Conservation (phyloP, 257 asterid species). For the Solanum neorickii region DNA sequence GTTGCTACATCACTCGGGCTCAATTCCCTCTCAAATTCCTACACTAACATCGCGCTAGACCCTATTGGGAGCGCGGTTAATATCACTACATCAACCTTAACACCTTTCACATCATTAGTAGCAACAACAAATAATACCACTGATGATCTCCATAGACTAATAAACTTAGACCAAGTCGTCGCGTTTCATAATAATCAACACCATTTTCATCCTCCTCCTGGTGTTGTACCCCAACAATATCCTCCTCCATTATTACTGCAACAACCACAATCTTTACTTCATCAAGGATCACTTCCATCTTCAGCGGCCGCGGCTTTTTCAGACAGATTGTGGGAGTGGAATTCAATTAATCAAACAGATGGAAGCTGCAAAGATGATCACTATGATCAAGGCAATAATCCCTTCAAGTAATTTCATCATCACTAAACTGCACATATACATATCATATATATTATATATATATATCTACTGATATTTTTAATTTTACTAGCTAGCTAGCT, state of each 20-base stretch:
- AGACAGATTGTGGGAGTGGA: constrained; percentile 91
- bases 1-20: constrained; percentile 38
- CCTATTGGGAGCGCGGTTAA: neutral
- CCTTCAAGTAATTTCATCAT: neutral
- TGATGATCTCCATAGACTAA: constrained; percentile 64
- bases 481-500: neutral
- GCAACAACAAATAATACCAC: neutral
- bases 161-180: constrained; percentile 29
- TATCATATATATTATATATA: neutral
- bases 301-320: constrained; percentile 12
- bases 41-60: neutral
- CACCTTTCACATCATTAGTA: constrained; percentile 9
- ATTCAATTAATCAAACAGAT: constrained; percentile 4
- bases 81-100: neutral
- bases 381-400: neutral
- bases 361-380: neutral
- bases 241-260: constrained; percentile 19
- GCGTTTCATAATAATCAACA: constrained; percentile 10
- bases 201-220: constrained; percentile 14
- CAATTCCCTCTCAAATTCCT: constrained; percentile 22
- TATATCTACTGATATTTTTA: neutral
- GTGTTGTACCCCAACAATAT: constrained; percentile 12
- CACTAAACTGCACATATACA: neutral
- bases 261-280: constrained; percentile 1
- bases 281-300: constrained; percentile 18